Evolutionary conservation across 75 land plant species (phyloP), one percentile per base, ranked within the genome.

Genomic region (Cupressus sempervirens): DNA sequence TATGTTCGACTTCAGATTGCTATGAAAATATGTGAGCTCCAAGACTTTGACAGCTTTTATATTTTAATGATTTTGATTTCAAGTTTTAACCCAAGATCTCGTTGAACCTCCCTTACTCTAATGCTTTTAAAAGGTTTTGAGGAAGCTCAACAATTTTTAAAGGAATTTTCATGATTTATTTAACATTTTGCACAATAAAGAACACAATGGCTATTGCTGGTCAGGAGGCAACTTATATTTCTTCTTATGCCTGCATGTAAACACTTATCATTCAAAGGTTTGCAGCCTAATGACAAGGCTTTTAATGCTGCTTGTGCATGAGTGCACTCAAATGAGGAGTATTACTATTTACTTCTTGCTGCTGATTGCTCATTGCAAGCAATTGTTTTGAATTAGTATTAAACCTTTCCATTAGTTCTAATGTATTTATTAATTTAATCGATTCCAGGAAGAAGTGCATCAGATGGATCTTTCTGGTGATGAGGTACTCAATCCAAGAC

Each of bases 401-500:
- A 43, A 75, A 41, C 77, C 40, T 75, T 35, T 16, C 13, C 77
- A 13, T 75, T 75, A 35, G 40, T 38, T 1, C 40, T 38, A 38
- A 38, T 16, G 8, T 75, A 41, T 1, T 43, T 0, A 36, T 48
- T 26, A 8, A 46, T 77, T 77, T 11, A 43, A 77, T 77, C 10
- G n/a, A 5, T 77, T 77, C 45, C 81, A 75, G 84, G 88, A 87
- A 91, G 88, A 89, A 91, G 86, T 81, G 83, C 86, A 88, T 62
- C 52, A 29, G 18, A 76, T 58, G 82, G 32, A 58, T 34, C 77
- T 88, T 35, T 83, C 81, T 43, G 81, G 81, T 9, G 29, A 45
- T 9, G 81, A 77, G 48, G 14, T 96, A 15, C 82, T 88, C 32
- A 62, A 87, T 85, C 95, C 99, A 3, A 87, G 85, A 40, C 93